These are phyloP conservation scores for Lasiosphaeriaceae sp. DNA, from an alignment of 495 filamentous ascomycete species.

Conservation along the genomic window DNA sequence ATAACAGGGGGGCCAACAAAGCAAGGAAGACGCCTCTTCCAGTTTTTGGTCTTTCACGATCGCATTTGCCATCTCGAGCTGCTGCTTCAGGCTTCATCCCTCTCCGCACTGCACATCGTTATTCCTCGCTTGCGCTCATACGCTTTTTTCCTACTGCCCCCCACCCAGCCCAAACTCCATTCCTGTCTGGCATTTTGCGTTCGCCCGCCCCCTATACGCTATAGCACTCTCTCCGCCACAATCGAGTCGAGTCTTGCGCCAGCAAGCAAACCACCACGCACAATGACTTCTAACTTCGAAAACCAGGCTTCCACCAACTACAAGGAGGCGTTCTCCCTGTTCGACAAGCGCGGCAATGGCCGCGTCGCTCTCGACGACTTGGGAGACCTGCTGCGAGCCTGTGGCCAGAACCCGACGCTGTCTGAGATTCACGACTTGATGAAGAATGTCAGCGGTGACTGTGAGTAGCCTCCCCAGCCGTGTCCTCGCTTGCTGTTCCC, in stretches of 20 bases:
- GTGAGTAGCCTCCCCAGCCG: conserved; percentile 47
- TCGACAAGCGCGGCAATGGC: conserved; percentile 95
- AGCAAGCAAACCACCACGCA: conserved; percentile 6
- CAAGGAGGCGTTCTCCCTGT: conserved; percentile 99
- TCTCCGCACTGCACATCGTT: background rate
- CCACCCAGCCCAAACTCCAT: too few species aligned
- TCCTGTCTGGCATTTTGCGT: too few species aligned
- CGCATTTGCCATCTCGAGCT: background rate
- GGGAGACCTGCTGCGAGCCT: conserved; percentile 90
- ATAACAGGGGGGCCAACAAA: conserved; percentile 9
- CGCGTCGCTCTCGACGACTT: conserved; percentile 81
- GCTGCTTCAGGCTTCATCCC: background rate
- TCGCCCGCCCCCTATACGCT: too few species aligned
- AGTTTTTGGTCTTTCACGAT: background rate
- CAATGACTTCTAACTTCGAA: conserved; percentile 47
- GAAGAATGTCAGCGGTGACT: conserved; percentile 80
- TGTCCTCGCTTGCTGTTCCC: background rate
- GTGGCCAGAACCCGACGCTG: conserved; percentile 95
- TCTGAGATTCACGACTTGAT: conserved; percentile 88
- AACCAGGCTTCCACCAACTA: conserved; percentile 96
- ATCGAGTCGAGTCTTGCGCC: background rate
- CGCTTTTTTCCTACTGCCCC: background rate
- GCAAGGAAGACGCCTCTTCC: conserved; percentile 4
- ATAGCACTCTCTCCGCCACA: background rate
- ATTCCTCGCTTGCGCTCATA: background rate